phyloP scores from a whole-genome alignment of 164 flowering plant species.

The Macadamia integrifolia region DNA sequence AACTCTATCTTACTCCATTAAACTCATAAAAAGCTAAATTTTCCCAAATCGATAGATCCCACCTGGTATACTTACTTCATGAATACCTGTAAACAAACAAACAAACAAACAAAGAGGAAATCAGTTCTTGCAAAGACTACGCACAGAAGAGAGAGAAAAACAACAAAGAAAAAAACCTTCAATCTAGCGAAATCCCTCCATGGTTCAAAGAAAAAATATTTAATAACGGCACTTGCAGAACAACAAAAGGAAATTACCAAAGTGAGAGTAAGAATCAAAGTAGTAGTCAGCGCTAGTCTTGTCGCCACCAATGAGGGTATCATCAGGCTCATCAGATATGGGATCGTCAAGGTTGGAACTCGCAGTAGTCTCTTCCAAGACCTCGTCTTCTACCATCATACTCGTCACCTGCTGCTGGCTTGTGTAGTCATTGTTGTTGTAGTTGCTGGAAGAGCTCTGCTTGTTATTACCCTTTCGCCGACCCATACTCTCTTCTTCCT shows the following conservation, averaged over 20 bases:
- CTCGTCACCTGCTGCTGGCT: conserved; percentile 19
- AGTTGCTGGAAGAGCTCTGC: conserved; percentile 17
- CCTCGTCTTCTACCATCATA: conserved; percentile 26
- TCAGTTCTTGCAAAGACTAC: background rate
- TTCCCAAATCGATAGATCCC: conserved; percentile 5
- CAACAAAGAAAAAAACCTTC: too few relatives aligned
- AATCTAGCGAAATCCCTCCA: conserved; percentile 3
- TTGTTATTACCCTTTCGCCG: conserved; percentile 25
- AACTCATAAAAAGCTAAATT: background rate
- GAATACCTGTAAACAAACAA: conserved; percentile 74
- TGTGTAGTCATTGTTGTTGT: conserved; percentile 4
- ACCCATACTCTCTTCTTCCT: conserved; percentile 24
- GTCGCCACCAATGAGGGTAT: conserved; percentile 35
- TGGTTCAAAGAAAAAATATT: background rate
- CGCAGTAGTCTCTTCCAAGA: conserved; percentile 22
- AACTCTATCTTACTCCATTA: background rate
- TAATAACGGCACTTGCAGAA: background rate
- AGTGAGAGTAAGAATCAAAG: conserved; percentile 99
- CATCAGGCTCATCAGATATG: conserved; percentile 32
- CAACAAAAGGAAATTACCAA: conserved; percentile 42
- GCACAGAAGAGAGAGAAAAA: too few relatives aligned
- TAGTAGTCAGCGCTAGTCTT: conserved; percentile 97
- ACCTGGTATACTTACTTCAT: conserved; percentile 76
- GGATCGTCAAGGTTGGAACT: conserved; percentile 41
- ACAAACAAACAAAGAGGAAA: conserved; percentile 4